Percentiles rank a stretch among this genome's conserved stretches.
phyloP scores from a whole-genome alignment of 345 rosid genomes.

The Ceriops tagal region DNA sequence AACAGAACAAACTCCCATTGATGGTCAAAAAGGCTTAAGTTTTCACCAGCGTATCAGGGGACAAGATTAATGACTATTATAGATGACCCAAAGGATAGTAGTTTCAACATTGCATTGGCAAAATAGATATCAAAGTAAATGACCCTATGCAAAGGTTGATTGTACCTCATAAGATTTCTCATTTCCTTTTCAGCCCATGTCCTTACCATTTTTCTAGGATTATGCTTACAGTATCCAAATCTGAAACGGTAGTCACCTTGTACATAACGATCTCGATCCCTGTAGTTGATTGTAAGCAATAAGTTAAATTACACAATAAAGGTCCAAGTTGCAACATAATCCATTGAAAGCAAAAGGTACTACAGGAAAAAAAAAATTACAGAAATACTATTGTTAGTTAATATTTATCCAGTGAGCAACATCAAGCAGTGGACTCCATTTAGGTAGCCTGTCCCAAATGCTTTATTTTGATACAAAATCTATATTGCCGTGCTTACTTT shows the following conservation, averaged over 20 bases:
- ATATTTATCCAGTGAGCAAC: too few relatives aligned
- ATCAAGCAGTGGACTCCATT: too few relatives aligned
- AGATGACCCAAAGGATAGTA: not conserved
- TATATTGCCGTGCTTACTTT: too few relatives aligned
- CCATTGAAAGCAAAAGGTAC: not conserved
- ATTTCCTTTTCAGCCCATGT: constrained; percentile 99
- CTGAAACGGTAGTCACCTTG: constrained; percentile 97
- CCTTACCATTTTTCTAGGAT: constrained; percentile 96
- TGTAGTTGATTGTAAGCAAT: constrained; percentile 16
- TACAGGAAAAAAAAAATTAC: not conserved
- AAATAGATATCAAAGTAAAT: not conserved
- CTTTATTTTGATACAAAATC: too few relatives aligned
- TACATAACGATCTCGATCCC: constrained; percentile 95
- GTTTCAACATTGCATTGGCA: not conserved
- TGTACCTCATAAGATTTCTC: constrained; percentile 88
- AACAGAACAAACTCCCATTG: not conserved
- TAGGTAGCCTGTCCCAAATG: too few relatives aligned
- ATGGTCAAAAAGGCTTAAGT: not conserved
- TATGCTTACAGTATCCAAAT: constrained; percentile 88
- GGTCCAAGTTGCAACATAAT: not conserved
- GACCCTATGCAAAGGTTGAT: not conserved
- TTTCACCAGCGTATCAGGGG: not conserved
- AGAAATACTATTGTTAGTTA: too few relatives aligned
- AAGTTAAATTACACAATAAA: constrained; percentile 2
- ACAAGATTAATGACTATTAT: not conserved